These are phyloP conservation scores for Neoboletus subvelutipes DNA, from an alignment of 768 basidiomycete genomes.

Conservation along the genomic window DNA sequence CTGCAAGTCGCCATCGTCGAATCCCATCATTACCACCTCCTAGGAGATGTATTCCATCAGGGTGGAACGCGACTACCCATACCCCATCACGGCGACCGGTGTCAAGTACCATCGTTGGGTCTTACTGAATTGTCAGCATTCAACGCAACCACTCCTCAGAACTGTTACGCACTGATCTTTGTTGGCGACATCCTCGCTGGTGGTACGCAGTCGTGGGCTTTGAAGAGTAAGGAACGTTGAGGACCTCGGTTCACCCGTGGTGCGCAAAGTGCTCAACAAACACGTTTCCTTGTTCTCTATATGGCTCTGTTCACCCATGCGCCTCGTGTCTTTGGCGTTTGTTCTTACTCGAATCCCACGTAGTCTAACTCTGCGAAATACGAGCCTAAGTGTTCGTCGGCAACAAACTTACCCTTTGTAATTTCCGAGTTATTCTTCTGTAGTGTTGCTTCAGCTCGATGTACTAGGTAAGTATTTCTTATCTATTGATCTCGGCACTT, in stretches of 20 bases:
- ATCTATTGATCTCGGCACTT: too few species aligned
- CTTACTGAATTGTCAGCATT: not conserved
- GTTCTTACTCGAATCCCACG: too few species aligned
- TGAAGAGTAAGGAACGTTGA: not conserved
- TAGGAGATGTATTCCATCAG: not conserved
- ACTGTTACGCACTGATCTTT: not conserved
- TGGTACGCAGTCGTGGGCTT: not conserved
- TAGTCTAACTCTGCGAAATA: too few species aligned
- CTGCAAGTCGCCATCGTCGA: not conserved
- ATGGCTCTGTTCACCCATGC: not conserved
- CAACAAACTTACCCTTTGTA: too few species aligned
- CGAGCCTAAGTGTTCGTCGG: too few species aligned
- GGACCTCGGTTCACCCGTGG: too few species aligned
- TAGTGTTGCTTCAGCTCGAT: too few species aligned
- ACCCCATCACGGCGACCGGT: fast-evolving
- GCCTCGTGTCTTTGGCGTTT: too few species aligned
- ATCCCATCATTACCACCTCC: not conserved
- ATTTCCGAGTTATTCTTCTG: too few species aligned
- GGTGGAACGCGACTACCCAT: not conserved
- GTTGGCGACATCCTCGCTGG: not conserved
- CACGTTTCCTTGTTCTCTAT: not conserved
- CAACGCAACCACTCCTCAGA: not conserved
- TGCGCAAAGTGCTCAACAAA: not conserved
- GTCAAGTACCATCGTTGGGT: not conserved
- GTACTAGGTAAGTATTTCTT: too few species aligned